phyloP scores from a whole-genome alignment of 31 red algal species.

The Endocladia muricata region DNA sequence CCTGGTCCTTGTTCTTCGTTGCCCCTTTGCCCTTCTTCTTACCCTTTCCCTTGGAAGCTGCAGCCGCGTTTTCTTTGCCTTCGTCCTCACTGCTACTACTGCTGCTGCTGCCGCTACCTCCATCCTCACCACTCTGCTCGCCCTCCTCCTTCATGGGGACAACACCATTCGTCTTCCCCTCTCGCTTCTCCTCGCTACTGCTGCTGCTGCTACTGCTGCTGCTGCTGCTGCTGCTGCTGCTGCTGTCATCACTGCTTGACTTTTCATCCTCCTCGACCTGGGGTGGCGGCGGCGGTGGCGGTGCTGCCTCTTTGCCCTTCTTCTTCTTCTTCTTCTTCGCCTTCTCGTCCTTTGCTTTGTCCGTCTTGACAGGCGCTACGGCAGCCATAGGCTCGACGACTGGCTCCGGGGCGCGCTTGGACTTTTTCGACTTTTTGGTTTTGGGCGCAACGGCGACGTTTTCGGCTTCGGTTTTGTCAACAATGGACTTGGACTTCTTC shows the following conservation, averaged over 20 bases:
- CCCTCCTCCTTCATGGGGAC: background rate
- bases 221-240: background rate
- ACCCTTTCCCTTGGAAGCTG: background rate
- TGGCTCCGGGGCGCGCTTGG: conserved; percentile 3
- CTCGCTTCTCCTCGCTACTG: conserved; percentile 2
- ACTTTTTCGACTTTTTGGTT: conserved; percentile 16
- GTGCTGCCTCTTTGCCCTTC: conserved; percentile 5
- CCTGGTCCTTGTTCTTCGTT: background rate
- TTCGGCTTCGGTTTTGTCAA: background rate
- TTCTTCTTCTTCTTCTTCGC: conserved; percentile 34
- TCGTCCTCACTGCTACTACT: background rate
- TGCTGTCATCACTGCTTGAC: background rate
- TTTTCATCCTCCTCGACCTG: background rate
- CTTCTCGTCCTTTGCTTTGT: background rate
- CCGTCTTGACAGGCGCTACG: background rate
- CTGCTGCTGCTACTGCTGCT: background rate
- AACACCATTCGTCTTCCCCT: background rate
- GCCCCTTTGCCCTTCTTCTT: background rate
- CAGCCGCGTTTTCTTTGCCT: conserved; percentile 16
- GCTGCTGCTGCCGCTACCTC: background rate
- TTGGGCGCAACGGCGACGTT: background rate
- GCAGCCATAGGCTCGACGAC: conserved; percentile 24
- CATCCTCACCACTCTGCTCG: background rate
- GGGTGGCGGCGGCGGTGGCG: conserved; percentile 7
- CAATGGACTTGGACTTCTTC: conserved; percentile 1